Evolutionary conservation across 202 grass and related monocot species (phyloP), one percentile per base, ranked within the genome.

Genomic region (Eragrostis tef): DNA sequence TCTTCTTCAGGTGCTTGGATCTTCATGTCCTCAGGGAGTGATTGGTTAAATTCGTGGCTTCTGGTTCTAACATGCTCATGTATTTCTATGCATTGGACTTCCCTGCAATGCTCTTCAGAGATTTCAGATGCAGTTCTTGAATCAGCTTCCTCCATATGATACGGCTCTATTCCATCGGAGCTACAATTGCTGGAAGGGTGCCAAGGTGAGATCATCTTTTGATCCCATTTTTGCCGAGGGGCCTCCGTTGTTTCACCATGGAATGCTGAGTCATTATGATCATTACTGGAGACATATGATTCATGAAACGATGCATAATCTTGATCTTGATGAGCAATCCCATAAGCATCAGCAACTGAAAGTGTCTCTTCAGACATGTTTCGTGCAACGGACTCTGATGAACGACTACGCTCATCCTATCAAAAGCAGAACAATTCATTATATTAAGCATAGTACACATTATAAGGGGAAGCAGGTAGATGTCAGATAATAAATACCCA

Each of bases 51-150:
- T 45, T 87, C 64, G 0, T 75, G 64, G 61, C 47, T 80, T 72
- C 31, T 64, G 44, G 43, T 91, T 85, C 78, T 86, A 65, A 76
- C 74, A 71, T 83, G 53, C 43, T 91, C 75, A 80, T 93, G 77
- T 73, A 95, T 77, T 31, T 96, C 90, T 53, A 99, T 72, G 54
- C 96, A 99, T 57, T 90, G 93, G 22, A 99, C 91, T 87, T 99
- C 96, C 84, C 88, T 96, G 68, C 93, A 99, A 59, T 99, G 80
- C 31, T 93, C 90, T 79, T 93, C 89, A 73, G 81, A 91, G 64
- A 83, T 61, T 59, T 90, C 81, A 62, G 79, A 89, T 68, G 77
- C 49, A 70, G 83, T 76, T 83, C 67, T 77, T 36, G 79, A 81
- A 76, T 46, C 64, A 16, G 45, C 62, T 39, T 85, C 86, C 22